Percentiles rank a stretch among this genome's conserved stretches.
These are phyloP conservation scores for Rhizophora apiculata DNA, from an alignment of 345 rosid species.

Conservation along the genomic window DNA sequence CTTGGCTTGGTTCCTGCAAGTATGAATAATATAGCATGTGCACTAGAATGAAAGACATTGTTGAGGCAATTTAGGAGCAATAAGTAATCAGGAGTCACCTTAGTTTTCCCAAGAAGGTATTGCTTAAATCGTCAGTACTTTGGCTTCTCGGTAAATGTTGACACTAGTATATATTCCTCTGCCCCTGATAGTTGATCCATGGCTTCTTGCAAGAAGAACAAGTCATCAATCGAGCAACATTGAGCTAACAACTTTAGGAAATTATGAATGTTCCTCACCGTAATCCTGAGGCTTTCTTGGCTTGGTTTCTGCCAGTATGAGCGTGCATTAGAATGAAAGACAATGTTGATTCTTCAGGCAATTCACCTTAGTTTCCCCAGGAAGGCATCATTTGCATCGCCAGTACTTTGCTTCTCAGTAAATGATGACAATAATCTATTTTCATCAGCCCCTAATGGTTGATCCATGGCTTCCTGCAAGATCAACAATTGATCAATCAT, in stretches of 20 bases:
- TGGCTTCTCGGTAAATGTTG: slow-evolving; percentile 56
- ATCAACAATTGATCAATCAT: slow-evolving; percentile 1
- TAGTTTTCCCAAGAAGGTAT: slow-evolving; percentile 65
- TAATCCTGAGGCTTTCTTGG: no score
- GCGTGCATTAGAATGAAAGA: no score
- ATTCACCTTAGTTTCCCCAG: no score
- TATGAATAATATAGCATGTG: not conserved
- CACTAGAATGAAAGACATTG: no score
- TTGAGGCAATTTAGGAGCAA: no score
- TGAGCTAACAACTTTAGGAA: no score
- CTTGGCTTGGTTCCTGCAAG: slow-evolving; percentile 49
- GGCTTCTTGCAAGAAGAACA: slow-evolving; percentile 5
- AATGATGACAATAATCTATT: slow-evolving; percentile 42
- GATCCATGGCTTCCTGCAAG: slow-evolving; percentile 44
- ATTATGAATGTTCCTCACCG: no score
- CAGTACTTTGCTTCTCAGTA: no score
- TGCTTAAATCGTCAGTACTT: slow-evolving; percentile 57
- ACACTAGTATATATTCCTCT: slow-evolving; percentile 61
- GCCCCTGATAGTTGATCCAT: slow-evolving; percentile 42
- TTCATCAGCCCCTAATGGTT: slow-evolving; percentile 51
- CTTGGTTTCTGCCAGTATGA: no score
- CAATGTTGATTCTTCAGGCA: no score
- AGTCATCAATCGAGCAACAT: no score
- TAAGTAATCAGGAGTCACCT: slow-evolving; percentile 25
- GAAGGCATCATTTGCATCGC: no score